Percentiles rank a stretch among this genome's conserved stretches.
phyloP scores from a whole-genome alignment of 2,329 filamentous ascomycete species.

The Exophiala mesophila region DNA sequence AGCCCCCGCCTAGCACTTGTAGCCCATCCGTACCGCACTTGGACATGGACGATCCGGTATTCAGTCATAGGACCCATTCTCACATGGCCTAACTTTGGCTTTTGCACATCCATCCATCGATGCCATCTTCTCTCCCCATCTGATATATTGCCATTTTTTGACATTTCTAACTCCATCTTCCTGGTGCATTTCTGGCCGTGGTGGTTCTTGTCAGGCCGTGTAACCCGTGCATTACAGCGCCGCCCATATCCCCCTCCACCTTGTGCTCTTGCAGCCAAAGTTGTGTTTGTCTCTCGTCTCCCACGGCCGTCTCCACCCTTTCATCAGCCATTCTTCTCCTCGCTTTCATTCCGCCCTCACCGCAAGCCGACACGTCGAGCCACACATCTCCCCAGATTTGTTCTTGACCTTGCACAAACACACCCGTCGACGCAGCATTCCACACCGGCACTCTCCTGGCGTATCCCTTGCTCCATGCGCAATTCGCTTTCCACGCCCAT shows the following conservation, averaged over 20 bases:
- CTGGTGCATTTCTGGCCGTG: not conserved
- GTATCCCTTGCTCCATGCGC: slow-evolving; percentile 28
- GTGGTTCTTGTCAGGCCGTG: slow-evolving; percentile 8
- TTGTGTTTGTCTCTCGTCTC: slow-evolving; percentile 9
- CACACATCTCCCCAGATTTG: slow-evolving; percentile 17
- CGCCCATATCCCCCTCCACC: not conserved
- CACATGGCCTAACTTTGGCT: no score
- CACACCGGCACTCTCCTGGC: slow-evolving; percentile 27
- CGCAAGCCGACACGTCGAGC: slow-evolving; percentile 16
- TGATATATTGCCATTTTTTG: slow-evolving; percentile 23
- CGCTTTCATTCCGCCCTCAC: slow-evolving; percentile 9
- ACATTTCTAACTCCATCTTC: slow-evolving; percentile 17
- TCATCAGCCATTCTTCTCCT: slow-evolving; percentile 4
- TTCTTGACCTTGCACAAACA: slow-evolving; percentile 24
- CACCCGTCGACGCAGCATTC: slow-evolving; percentile 26
- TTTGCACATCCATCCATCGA: no score
- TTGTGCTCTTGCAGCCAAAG: slow-evolving; percentile 4
- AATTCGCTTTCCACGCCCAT: slow-evolving; percentile 20
- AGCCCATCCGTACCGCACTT: no score
- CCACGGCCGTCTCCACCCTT: slow-evolving; percentile 7
- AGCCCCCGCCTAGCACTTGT: no score
- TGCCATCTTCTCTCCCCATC: slow-evolving; percentile 8
- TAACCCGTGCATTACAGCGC: slow-evolving; percentile 5
- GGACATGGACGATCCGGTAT: slow-evolving; percentile 1
- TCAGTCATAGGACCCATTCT: no score